Conservation (phyloP, 345 rosid genomes). For the Brassica rapa region DNA sequence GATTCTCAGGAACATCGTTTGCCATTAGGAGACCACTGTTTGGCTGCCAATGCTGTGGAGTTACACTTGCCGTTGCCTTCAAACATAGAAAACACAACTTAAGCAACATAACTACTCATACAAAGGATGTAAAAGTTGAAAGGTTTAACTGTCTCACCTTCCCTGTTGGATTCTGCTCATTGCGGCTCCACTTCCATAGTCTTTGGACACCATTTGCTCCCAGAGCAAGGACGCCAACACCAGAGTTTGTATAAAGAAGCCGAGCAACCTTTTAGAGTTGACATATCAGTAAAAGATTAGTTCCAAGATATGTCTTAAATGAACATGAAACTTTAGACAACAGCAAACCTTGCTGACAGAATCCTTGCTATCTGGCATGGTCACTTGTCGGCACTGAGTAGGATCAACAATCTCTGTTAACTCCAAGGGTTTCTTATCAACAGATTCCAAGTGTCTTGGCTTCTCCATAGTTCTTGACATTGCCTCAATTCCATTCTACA, state of each 20-base stretch:
- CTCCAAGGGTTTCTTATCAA: constrained; percentile 81
- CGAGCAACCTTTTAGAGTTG: constrained; percentile 44
- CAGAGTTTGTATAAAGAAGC: constrained; percentile 57
- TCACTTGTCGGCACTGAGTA: constrained; percentile 64
- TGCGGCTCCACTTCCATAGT: constrained; percentile 61
- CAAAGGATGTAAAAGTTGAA: background rate
- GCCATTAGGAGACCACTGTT: constrained; percentile 72
- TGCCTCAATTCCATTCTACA: constrained; percentile 86
- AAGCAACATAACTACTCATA: background rate
- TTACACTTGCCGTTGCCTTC: constrained; percentile 65
- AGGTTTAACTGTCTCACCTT: constrained; percentile 36
- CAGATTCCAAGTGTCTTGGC: constrained; percentile 60
- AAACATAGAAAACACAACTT: background rate
- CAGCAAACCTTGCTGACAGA: constrained; percentile 75
- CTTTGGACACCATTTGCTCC: constrained; percentile 58
- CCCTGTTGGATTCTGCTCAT: constrained; percentile 55
- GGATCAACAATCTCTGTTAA: constrained; percentile 70
- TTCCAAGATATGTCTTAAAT: background rate
- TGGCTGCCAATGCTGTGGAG: constrained; percentile 81
- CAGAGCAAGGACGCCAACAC: constrained; percentile 53
- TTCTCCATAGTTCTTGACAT: constrained; percentile 75
- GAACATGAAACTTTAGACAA: background rate
- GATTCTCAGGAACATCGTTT: constrained; percentile 65
- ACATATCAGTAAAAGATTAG: background rate
- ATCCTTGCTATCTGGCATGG: constrained; percentile 72